A percentile compares a stretch with the other conserved stretches of the same genome.
phyloP scores from a whole-genome alignment of 805 yeast genomes.

The Candida schatavii region DNA sequence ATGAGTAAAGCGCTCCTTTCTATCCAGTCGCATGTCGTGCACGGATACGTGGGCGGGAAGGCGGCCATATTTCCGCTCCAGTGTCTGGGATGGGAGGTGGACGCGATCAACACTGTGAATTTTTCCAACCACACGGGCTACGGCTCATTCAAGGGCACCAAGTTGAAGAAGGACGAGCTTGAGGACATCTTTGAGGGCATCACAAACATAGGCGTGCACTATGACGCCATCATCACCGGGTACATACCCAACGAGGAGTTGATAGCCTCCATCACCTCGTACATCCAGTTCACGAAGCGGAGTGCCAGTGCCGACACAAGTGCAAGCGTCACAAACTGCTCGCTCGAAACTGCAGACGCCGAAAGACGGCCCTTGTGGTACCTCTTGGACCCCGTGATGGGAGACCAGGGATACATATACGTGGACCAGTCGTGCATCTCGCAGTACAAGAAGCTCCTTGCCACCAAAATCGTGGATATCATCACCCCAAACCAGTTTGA shows the following conservation, averaged over 20 bases:
- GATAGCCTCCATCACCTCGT: conserved; percentile 32
- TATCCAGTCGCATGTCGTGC: conserved; percentile 88
- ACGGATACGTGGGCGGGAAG: conserved; percentile 92
- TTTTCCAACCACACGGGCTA: conserved; percentile 93
- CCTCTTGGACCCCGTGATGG: conserved; percentile 78
- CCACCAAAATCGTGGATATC: conserved; percentile 60
- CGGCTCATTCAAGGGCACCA: conserved; percentile 60
- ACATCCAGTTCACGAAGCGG: conserved; percentile 17
- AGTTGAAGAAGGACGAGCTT: conserved; percentile 45
- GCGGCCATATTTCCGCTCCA: conserved; percentile 92
- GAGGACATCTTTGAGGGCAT: conserved; percentile 55
- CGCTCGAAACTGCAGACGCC: conserved; percentile 29
- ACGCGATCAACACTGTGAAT: conserved; percentile 82
- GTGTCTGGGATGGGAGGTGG: conserved; percentile 88
- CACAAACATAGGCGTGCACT: conserved; percentile 37
- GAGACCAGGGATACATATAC: conserved; percentile 70
- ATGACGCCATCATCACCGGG: conserved; percentile 63
- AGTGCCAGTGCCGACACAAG: too few species aligned
- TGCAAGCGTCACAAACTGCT: too few species aligned
- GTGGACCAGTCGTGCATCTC: conserved; percentile 49
- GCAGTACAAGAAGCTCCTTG: conserved; percentile 40
- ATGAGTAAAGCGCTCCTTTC: conserved; percentile 19
- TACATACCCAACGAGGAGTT: conserved; percentile 61
- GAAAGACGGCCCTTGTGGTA: conserved; percentile 37
- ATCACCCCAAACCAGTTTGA: conserved; percentile 93